Evolutionary conservation across 148 eudicot species (phyloP).

Genomic region (Rhododendron ovatum): DNA sequence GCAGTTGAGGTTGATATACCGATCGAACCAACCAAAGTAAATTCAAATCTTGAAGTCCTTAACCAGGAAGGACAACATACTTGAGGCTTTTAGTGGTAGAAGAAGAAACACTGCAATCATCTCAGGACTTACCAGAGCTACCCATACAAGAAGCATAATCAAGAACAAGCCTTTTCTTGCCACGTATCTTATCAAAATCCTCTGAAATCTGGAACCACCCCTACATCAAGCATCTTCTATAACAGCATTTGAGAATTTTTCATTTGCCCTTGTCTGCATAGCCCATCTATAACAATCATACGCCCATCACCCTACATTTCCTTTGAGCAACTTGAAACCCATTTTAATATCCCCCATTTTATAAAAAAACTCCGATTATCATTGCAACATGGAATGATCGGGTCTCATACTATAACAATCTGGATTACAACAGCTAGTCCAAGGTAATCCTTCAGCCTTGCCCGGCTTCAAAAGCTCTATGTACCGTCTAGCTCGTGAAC

Average conservation of each 20-base stretch:
- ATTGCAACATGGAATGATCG: conserved; percentile 50
- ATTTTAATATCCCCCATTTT: conserved; percentile 26
- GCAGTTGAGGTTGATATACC: too few relatives aligned
- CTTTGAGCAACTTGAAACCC: conserved; percentile 56
- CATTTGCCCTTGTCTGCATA: conserved; percentile 49
- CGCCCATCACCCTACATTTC: conserved; percentile 42
- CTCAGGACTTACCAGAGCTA: conserved; percentile 19
- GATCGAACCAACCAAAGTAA: too few relatives aligned
- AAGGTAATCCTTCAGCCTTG: too few relatives aligned
- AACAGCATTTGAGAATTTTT: conserved; percentile 27
- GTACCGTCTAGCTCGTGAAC: too few relatives aligned
- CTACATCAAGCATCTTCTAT: conserved; percentile 66
- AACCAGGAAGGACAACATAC: neutral
- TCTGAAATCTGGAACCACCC: conserved; percentile 52
- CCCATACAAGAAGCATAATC: conserved; percentile 65
- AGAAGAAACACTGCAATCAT: conserved; percentile 1
- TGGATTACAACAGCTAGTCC: too few relatives aligned
- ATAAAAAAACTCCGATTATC: conserved; percentile 15
- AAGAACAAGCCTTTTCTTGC: conserved; percentile 59
- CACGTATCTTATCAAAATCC: conserved; percentile 32
- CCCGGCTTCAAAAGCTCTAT: too few relatives aligned
- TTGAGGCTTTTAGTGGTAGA: neutral
- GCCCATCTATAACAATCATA: conserved; percentile 57
- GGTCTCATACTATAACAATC: conserved; percentile 37
- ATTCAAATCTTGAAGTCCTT: too few relatives aligned